Percentiles rank a stretch among this genome's conserved stretches.
Conservation (phyloP, 1,139 yeast species). For the Pichia sp. region DNA sequence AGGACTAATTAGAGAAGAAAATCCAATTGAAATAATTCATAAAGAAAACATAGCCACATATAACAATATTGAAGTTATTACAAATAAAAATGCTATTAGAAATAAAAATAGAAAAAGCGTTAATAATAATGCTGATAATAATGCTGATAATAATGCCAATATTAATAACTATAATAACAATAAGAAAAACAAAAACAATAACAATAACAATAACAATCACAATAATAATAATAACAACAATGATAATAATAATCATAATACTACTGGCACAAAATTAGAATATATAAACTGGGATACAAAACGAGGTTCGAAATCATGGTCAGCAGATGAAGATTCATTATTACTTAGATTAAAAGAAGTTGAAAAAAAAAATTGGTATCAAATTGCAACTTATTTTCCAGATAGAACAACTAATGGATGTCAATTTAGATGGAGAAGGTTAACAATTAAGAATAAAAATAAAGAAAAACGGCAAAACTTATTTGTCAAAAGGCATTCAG, state of each 20-base stretch:
- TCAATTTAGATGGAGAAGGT: slow-evolving; percentile 62
- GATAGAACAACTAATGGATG: slow-evolving; percentile 72
- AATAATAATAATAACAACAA: not conserved
- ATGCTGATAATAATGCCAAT: not conserved
- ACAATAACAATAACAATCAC: not conserved
- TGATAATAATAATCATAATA: not conserved
- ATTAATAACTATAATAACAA: not conserved
- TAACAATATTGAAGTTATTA: too few species aligned
- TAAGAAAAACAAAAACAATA: not conserved
- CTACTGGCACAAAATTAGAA: not conserved
- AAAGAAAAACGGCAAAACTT: too few species aligned
- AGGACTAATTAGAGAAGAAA: too few species aligned
- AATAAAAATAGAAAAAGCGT: too few species aligned
- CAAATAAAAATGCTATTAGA: too few species aligned
- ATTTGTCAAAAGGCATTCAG: too few species aligned
- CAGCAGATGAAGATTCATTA: slow-evolving; percentile 38
- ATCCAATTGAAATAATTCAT: too few species aligned
- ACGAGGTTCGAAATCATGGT: slow-evolving; percentile 7
- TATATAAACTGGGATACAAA: slow-evolving; percentile 4
- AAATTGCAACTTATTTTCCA: slow-evolving; percentile 59
- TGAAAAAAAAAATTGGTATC: slow-evolving; percentile 69
- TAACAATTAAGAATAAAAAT: not conserved
- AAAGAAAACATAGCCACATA: too few species aligned
- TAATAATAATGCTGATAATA: too few species aligned
- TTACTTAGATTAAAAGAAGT: slow-evolving; percentile 61